These are phyloP conservation scores for Ehretia macrophylla DNA, from an alignment of 257 asterid genomes.

Conservation along the genomic window DNA sequence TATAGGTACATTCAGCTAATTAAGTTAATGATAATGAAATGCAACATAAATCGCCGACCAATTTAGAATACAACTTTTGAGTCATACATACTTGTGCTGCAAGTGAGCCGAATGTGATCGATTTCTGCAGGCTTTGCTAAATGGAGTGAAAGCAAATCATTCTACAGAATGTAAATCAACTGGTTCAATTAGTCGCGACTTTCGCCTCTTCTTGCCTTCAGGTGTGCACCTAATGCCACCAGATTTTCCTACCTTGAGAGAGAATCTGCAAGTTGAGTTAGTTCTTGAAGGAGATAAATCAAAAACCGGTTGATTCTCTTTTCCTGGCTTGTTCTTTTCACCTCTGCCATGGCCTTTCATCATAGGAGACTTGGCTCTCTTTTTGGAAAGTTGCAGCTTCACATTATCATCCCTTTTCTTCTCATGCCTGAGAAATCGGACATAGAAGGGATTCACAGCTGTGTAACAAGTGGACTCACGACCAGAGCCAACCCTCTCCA, in stretches of 20 bases:
- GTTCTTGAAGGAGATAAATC: slow-evolving; percentile 40
- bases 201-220: slow-evolving; percentile 73
- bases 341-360: slow-evolving; percentile 21
- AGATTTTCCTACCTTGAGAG: slow-evolving; percentile 37
- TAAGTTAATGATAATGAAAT: slow-evolving; percentile 13
- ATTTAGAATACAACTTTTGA: background rate
- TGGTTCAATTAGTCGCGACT: slow-evolving; percentile 43
- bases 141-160: slow-evolving; percentile 15
- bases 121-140: background rate
- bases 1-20: slow-evolving; percentile 5
- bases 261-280: slow-evolving; percentile 34
- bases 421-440: slow-evolving; percentile 42
- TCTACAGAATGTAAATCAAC: slow-evolving; percentile 43
- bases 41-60: slow-evolving; percentile 22
- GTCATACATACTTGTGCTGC: background rate
- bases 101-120: too few relatives aligned
- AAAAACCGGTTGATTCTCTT: slow-evolving; percentile 35
- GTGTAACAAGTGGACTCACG: slow-evolving; percentile 49
- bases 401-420: slow-evolving; percentile 29
- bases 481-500: slow-evolving; percentile 28
- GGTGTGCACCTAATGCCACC: slow-evolving; percentile 50
- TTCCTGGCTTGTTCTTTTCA: slow-evolving; percentile 31
- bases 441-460: slow-evolving; percentile 47
- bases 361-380: slow-evolving; percentile 56
- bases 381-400: slow-evolving; percentile 42